These are phyloP conservation scores for Piloderma croceum DNA, from an alignment of 768 basidiomycete species.

Conservation along the genomic window DNA sequence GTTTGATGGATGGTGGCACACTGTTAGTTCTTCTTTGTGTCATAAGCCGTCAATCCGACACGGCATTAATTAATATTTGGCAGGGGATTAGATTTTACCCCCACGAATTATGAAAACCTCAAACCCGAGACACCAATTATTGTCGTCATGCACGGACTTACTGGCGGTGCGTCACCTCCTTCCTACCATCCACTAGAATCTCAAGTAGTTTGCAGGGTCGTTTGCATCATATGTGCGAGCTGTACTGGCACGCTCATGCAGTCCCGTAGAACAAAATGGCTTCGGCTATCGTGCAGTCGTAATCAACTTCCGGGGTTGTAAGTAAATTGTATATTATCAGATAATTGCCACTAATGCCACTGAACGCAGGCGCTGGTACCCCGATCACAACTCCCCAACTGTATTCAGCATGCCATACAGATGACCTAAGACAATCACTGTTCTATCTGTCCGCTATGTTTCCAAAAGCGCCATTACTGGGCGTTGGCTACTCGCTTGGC, in stretches of 20 bases:
- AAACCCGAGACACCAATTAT: constrained; percentile 45
- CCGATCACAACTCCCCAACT: constrained; percentile 78
- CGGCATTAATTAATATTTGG: constrained; percentile 4
- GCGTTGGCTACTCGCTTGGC: constrained; percentile 90
- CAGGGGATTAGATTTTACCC: constrained; percentile 67
- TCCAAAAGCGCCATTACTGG: constrained; percentile 78
- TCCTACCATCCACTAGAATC: no score
- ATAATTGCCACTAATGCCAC: constrained; percentile 9
- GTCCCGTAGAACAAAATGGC: constrained; percentile 70
- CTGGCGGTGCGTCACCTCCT: constrained; percentile 45
- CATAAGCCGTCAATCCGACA: not conserved
- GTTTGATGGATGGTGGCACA: constrained; percentile 57
- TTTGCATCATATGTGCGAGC: constrained; percentile 88
- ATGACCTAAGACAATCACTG: constrained; percentile 80
- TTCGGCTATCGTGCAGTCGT: constrained; percentile 88
- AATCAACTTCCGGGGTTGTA: constrained; percentile 90
- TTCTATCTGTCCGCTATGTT: constrained; percentile 67
- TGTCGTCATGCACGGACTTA: constrained; percentile 53
- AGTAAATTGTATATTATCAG: constrained; percentile 24
- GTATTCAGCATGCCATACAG: constrained; percentile 85
- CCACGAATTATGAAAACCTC: constrained; percentile 33
- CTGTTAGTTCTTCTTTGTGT: constrained; percentile 36
- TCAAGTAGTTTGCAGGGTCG: no score
- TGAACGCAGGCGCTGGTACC: constrained; percentile 69
- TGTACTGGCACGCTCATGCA: constrained; percentile 68